Conservation (phyloP, 768 basidiomycete species). For the Suillus variegatus region DNA sequence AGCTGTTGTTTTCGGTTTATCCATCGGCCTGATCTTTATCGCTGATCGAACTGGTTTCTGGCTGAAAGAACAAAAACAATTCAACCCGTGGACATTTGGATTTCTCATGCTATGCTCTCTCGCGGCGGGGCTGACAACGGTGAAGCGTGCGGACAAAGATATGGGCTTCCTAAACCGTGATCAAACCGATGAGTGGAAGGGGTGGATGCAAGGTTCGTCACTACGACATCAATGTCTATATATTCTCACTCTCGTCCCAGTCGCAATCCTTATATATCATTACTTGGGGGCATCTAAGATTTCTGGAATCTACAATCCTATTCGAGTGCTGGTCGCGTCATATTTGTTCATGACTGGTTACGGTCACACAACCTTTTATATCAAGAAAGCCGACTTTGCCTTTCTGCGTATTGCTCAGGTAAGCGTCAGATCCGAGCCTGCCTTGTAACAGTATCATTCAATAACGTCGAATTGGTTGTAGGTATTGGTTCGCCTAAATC, state of each 20-base stretch:
- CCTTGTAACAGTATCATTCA: background rate
- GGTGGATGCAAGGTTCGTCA: slow-evolving; percentile 92
- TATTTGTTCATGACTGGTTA: slow-evolving; percentile 96
- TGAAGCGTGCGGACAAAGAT: slow-evolving; percentile 77
- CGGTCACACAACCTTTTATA: slow-evolving; percentile 85
- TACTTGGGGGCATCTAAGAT: slow-evolving; percentile 88
- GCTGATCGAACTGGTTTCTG: slow-evolving; percentile 88
- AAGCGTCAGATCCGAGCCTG: slow-evolving; percentile 18
- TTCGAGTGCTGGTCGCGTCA: slow-evolving; percentile 84
- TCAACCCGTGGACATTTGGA: slow-evolving; percentile 66
- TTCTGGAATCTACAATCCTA: slow-evolving; percentile 91
- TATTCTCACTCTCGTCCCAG: slow-evolving; percentile 38
- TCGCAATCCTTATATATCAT: slow-evolving; percentile 90
- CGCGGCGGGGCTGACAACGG: slow-evolving; percentile 58
- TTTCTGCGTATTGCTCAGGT: slow-evolving; percentile 76
- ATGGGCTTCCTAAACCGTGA: slow-evolving; percentile 88
- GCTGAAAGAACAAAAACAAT: slow-evolving; percentile 89
- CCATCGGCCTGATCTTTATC: slow-evolving; percentile 67
- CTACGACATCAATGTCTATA: background rate
- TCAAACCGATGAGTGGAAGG: slow-evolving; percentile 97
- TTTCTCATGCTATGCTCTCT: slow-evolving; percentile 58
- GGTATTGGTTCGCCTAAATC: slow-evolving; percentile 82
- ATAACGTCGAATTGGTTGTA: slow-evolving; percentile 26
- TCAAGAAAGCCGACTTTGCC: slow-evolving; percentile 87
- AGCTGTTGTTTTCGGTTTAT: slow-evolving; percentile 62